Evolutionary conservation across 2,329 filamentous ascomycete genomes (phyloP), one percentile per base, ranked within the genome.

Genomic region (Aspergillaceae sp.): DNA sequence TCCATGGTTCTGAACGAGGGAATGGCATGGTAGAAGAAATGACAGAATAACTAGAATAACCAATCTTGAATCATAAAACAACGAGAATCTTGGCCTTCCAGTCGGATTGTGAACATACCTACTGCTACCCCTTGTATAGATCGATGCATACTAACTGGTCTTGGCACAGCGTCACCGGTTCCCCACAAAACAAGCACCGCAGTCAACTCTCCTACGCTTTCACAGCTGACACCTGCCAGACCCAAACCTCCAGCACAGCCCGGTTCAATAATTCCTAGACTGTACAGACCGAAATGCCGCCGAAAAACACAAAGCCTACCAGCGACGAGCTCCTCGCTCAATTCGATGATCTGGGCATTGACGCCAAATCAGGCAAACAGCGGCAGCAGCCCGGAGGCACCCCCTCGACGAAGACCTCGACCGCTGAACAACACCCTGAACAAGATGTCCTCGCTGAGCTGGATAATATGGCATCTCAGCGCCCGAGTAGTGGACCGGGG

Each of bases 371-470:
- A 7, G 57, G 64, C 7, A 55, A 64, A 50, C 57, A 10, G 43
- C 56, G 4, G 49, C 57, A 10, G 43, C 56, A 4, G 38, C 52
- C 29, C 52, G 48, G n/a, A 48, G 51, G 8, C 34, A 51, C 49
- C 29, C 44, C 42, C 30, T 6, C 56, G 11, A 51, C 49, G 28
- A 44, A 41, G 41, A 47, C 51, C 42, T 57, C 50, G 46, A 53
- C 54, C 43, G 40, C 51, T 34, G 43, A 52, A 10, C 53, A 50
- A n/a, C 61, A 66, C 49, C 58, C 60, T 10, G 77, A 83, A 58
- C 78, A 87, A 56, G 89, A 95, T 63, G 81, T 91, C 48, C 78
- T 97, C 35, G 89, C 89, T 51, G 90, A 96, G 58, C 79, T 97
- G 50, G 87, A 94, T 65, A 83, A 83, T 56, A 79, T 94, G 38